These are phyloP conservation scores for Cercospora janseana DNA, from an alignment of 2,329 filamentous ascomycete genomes.

Conservation along the genomic window DNA sequence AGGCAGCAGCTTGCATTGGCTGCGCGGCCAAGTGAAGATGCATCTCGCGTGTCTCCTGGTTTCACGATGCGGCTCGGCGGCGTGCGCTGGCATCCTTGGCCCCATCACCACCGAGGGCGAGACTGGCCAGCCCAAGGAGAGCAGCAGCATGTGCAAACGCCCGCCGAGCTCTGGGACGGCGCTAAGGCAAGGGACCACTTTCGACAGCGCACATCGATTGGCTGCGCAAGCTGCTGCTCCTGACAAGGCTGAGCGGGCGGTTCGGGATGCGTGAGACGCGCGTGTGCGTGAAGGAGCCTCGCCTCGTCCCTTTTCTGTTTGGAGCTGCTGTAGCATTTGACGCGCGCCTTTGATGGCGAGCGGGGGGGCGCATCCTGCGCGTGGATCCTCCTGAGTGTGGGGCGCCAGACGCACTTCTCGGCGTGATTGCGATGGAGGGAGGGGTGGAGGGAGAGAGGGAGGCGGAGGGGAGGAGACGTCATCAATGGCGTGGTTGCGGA, in stretches of 20 bases:
- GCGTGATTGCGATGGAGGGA: too few relatives aligned
- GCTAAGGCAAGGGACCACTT: slow-evolving; percentile 12
- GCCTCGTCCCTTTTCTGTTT: background rate
- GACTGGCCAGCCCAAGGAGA: background rate
- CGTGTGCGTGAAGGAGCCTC: background rate
- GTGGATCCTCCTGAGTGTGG: too few relatives aligned
- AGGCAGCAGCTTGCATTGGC: slow-evolving; percentile 9
- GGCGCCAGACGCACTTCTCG: too few relatives aligned
- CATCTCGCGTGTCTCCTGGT: too few relatives aligned
- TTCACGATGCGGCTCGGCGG: slow-evolving; percentile 10
- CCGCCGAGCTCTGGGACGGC: slow-evolving; percentile 11
- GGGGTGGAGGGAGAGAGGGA: too few relatives aligned
- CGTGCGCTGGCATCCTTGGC: background rate
- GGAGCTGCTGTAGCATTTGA: background rate
- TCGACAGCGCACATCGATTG: slow-evolving; percentile 6
- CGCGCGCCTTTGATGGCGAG: background rate
- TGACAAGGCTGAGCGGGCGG: slow-evolving; percentile 14
- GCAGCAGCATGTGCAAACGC: slow-evolving; percentile 4
- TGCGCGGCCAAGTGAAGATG: too few relatives aligned
- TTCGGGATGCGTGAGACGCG: slow-evolving; percentile 11
- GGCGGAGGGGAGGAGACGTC: too few relatives aligned
- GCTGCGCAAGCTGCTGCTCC: slow-evolving; percentile 8
- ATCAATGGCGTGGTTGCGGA: too few relatives aligned
- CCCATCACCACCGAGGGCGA: background rate
- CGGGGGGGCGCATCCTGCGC: too few relatives aligned